Conservation (phyloP, 495 filamentous ascomycete species). For the Chaetomium fimeti region DNA sequence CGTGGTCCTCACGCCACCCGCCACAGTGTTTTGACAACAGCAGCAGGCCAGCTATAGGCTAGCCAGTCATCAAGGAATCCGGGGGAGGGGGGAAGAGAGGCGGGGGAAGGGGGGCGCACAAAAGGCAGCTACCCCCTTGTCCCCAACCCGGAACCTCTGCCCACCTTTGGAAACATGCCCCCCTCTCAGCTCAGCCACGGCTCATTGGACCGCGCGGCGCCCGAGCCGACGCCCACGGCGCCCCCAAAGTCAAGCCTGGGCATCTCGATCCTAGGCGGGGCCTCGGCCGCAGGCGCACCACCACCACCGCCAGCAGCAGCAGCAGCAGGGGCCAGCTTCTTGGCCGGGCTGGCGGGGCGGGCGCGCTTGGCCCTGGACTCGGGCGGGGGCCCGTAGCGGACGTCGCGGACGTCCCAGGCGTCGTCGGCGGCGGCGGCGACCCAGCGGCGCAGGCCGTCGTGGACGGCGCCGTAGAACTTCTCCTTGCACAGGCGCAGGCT, state of each 20-base stretch:
- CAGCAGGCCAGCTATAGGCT: no score
- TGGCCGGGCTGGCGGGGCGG: constrained; percentile 46
- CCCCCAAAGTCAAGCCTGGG: constrained; percentile 50
- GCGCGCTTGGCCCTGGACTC: no score
- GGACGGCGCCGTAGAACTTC: constrained; percentile 89
- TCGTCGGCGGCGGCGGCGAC: constrained; percentile 82
- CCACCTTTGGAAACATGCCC: neutral
- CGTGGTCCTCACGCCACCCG: neutral
- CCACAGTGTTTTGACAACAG: neutral
- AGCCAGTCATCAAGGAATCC: no score
- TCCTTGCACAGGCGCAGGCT: constrained; percentile 91
- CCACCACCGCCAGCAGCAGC: constrained; percentile 16
- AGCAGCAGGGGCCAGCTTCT: neutral
- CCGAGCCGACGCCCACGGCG: constrained; percentile 4
- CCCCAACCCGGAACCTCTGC: neutral
- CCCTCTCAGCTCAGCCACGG: constrained; percentile 14
- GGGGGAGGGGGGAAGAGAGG: no score
- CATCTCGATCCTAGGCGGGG: constrained; percentile 57
- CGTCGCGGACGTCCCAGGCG: constrained; percentile 75
- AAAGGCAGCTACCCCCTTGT: neutral
- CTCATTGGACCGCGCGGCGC: constrained; percentile 7
- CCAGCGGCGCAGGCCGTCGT: constrained; percentile 87
- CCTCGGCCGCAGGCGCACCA: constrained; percentile 39
- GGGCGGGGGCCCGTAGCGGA: constrained; percentile 67
- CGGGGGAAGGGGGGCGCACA: no score